Percentiles rank a stretch among this genome's conserved stretches.
Conservation (phyloP, 1,139 yeast genomes). For the Magnusiomyces clavatus region DNA sequence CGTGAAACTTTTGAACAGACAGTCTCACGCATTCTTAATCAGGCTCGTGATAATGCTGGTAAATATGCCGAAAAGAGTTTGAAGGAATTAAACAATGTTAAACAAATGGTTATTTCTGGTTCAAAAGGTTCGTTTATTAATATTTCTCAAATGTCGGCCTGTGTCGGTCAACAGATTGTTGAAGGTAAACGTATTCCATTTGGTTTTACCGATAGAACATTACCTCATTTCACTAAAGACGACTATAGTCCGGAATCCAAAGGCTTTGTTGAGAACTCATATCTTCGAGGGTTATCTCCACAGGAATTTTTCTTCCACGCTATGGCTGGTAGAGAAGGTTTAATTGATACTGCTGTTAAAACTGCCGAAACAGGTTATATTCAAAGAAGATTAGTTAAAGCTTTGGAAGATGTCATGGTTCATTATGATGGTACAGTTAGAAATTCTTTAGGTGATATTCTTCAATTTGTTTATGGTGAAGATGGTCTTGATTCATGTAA, state of each 20-base stretch:
- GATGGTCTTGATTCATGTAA: slow-evolving; percentile 98
- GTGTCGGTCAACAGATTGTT: slow-evolving; percentile 99
- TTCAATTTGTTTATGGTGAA: slow-evolving; percentile 96
- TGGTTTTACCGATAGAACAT: slow-evolving; percentile 91
- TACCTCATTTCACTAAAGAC: slow-evolving; percentile 97
- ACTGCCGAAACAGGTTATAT: slow-evolving; percentile 99
- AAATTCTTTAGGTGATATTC: slow-evolving; percentile 92
- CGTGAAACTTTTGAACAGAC: slow-evolving; percentile 98
- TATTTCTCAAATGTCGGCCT: slow-evolving; percentile 99
- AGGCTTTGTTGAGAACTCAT: slow-evolving; percentile 96
- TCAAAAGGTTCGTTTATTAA: slow-evolving; percentile 98
- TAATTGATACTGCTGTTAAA: slow-evolving; percentile 97
- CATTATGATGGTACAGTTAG: slow-evolving; percentile 98
- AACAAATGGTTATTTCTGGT: slow-evolving; percentile 98
- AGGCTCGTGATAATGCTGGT: slow-evolving; percentile 99
- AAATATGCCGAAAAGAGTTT: slow-evolving; percentile 95
- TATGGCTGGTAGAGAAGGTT: slow-evolving; percentile 99
- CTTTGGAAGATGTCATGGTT: slow-evolving; percentile 97
- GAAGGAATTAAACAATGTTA: slow-evolving; percentile 90
- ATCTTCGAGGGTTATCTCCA: slow-evolving; percentile 94
- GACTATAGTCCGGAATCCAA: slow-evolving; percentile 97
- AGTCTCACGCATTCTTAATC: slow-evolving; percentile 89
- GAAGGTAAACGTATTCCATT: slow-evolving; percentile 99
- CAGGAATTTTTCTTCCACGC: slow-evolving; percentile 99
- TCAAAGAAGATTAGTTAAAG: slow-evolving; percentile 97